Conservation (phyloP, 2,329 filamentous ascomycete species). For the Rutstroemia sp. region DNA sequence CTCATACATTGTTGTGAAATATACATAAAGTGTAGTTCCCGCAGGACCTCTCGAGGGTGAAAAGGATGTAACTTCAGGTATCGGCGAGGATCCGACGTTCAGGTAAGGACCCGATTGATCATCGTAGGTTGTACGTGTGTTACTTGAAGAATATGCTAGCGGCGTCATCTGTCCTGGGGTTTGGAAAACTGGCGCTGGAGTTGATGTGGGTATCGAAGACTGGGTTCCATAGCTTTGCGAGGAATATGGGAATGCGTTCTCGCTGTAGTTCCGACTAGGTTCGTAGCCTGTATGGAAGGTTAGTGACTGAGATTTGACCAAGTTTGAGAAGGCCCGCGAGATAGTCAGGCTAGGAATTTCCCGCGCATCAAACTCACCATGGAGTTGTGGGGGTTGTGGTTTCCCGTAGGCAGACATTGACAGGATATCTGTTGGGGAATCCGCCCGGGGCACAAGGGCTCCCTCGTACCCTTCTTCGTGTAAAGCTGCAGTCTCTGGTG, state of each 20-base stretch:
- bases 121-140: constrained; percentile 47
- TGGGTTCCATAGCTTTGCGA: constrained; percentile 41
- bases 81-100: constrained; percentile 48
- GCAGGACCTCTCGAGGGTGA: constrained; percentile 60
- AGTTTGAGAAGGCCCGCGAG: neutral
- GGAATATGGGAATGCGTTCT: constrained; percentile 39
- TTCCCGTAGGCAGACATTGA: constrained; percentile 82
- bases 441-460: constrained; percentile 28
- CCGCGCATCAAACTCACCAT: constrained; percentile 58
- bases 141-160: constrained; percentile 36
- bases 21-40: constrained; percentile 65
- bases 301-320: constrained; percentile 6
- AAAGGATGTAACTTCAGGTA: constrained; percentile 60
- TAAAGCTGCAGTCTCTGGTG: constrained; percentile 29
- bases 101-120: constrained; percentile 61
- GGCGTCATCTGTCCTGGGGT: constrained; percentile 24
- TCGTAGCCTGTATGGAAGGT: constrained; percentile 25
- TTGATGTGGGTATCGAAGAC: constrained; percentile 38
- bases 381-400: constrained; percentile 65
- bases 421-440: constrained; percentile 35
- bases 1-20: constrained; percentile 70
- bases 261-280: constrained; percentile 25
- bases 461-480: constrained; percentile 31
- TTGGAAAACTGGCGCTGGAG: constrained; percentile 21
- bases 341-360: constrained; percentile 1